A percentile compares a stretch with the other conserved stretches of the same genome.
Conservation (phyloP, 106 monocot species). For the Narthecium ossifragum region DNA sequence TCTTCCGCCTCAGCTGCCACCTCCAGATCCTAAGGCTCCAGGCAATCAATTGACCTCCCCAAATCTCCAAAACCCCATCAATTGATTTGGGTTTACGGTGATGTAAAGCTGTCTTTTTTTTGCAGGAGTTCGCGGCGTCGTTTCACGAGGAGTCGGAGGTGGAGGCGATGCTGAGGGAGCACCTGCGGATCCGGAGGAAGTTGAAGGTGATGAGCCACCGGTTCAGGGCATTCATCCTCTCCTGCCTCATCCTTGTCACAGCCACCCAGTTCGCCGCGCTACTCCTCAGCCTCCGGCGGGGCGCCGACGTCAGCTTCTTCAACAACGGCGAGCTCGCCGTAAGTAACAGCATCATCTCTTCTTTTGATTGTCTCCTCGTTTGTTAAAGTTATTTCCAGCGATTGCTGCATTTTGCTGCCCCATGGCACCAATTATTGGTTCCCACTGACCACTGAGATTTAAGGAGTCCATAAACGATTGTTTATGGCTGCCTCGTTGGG, state of each 20-base stretch:
- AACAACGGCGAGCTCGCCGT: conserved; percentile 82
- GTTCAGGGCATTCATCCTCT: conserved; percentile 59
- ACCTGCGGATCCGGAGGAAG: conserved; percentile 49
- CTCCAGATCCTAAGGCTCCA: conserved; percentile 76
- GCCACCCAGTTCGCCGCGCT: conserved; percentile 61
- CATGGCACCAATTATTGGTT: too few species aligned
- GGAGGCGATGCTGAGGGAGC: conserved; percentile 42
- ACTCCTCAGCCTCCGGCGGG: conserved; percentile 51
- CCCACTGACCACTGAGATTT: too few species aligned
- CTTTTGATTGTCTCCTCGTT: too few species aligned
- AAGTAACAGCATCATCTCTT: too few species aligned
- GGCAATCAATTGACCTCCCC: too few species aligned
- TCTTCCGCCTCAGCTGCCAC: conserved; percentile 68
- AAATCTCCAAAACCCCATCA: too few species aligned
- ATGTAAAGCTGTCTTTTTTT: too few species aligned
- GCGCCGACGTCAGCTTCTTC: conserved; percentile 49
- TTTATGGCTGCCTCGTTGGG: too few species aligned
- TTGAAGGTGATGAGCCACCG: conserved; percentile 77
- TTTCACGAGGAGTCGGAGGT: conserved; percentile 51
- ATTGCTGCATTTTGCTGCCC: too few species aligned
- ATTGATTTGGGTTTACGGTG: too few species aligned
- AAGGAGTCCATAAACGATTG: too few species aligned
- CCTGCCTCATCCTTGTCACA: conserved; percentile 54
- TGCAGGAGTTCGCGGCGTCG: conserved; percentile 53
- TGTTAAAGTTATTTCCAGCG: too few species aligned